Base-by-base conservation (phyloP, 176 grass and related monocot species). In the Canna indica region DNA sequence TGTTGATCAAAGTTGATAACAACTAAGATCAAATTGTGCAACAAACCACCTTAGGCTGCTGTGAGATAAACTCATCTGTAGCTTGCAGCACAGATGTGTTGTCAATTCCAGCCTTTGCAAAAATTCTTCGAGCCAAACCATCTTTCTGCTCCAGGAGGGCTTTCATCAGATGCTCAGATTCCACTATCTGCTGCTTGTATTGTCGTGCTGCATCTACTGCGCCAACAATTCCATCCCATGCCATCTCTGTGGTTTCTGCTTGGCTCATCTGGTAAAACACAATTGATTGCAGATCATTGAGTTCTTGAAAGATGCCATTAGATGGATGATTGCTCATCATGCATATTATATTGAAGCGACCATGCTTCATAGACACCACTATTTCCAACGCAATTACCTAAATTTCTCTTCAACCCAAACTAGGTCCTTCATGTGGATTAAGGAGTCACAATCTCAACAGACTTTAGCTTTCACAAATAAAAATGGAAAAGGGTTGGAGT, bases 81-180 rank as follows among this genome's bases (percentile, higher is more conserved):
- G 82, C 86, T 87, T 87, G 93, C 22, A 92, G 77, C 47, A 85
- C 72, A 0, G 83, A 77, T 56, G 88, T 92, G 77, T 90, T 97
- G 72, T 92, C 93, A 60, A 85, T 73, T 75, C 88, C 88, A 52
- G 88, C 79, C 75, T 97, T 97, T 3, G 86, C 50, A 69, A 97
- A 97, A 70, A 97, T 92, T 77, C 88, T 91, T 33, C 88, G 79
- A 59, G 86, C 88, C 74, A 97, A 85, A 27, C 88, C 93, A 83
- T 97, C 93, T 57, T 97, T 92, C 73, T 97, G 93, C 72, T 92
- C 93, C 10, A 97, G 72, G 74, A 97, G 86, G 27, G 93, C 79
- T 92, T 97, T 92, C 88, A 97, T 92, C 67, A 97, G 56, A 77
- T 97, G 88, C 75, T 97, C 88, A 3, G 93, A 81, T 72, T 97